phyloP scores from a whole-genome alignment of 2,329 filamentous ascomycete species.

The Conoideocrella luteorostrata region DNA sequence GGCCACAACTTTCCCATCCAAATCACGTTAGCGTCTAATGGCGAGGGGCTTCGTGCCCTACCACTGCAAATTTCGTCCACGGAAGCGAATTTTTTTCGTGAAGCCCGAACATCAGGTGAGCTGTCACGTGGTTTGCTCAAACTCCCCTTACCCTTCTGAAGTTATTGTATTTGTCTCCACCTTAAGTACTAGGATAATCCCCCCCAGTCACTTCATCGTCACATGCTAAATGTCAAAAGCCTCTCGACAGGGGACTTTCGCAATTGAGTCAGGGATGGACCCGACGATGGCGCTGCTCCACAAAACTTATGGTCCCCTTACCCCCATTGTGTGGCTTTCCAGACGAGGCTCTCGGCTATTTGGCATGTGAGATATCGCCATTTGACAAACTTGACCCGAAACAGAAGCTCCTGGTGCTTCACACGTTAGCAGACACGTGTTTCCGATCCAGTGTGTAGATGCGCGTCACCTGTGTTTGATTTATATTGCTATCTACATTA shows the following conservation, averaged over 20 bases:
- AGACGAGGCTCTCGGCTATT: background rate
- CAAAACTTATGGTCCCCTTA: background rate
- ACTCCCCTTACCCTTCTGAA: background rate
- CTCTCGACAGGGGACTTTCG: background rate
- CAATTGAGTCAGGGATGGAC: background rate
- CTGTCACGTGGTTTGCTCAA: slow-evolving; percentile 3
- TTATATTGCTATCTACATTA: no score
- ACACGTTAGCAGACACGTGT: no score
- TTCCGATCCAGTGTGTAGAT: no score
- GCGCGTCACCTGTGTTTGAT: no score
- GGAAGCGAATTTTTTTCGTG: slow-evolving; percentile 2
- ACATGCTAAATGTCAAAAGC: slow-evolving; percentile 1
- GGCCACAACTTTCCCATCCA: slow-evolving; percentile 22
- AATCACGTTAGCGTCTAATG: slow-evolving; percentile 17
- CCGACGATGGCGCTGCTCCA: background rate
- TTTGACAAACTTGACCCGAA: no score
- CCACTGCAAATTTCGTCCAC: slow-evolving; percentile 1
- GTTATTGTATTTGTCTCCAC: background rate
- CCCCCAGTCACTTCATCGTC: background rate
- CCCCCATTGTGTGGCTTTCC: background rate
- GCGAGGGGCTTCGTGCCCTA: slow-evolving; percentile 31
- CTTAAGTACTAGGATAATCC: no score
- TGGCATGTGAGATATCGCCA: slow-evolving; percentile 1
- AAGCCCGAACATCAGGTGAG: slow-evolving; percentile 9
- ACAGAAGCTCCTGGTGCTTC: no score